These are phyloP conservation scores for Annulohypoxylon stygium DNA, from an alignment of 495 filamentous ascomycete species.

Conservation along the genomic window DNA sequence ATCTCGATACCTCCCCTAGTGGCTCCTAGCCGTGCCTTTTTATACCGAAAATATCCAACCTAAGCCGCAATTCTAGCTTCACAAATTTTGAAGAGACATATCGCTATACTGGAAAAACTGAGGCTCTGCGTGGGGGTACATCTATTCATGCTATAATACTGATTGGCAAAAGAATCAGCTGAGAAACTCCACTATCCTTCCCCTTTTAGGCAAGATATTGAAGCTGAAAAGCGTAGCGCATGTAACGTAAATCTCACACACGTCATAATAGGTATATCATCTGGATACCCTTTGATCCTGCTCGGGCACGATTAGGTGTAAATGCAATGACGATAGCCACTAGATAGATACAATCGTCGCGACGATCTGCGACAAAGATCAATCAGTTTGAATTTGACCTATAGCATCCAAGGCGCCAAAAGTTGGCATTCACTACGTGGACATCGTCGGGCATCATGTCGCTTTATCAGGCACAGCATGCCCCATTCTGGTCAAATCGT, in stretches of 20 bases:
- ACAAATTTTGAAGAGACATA: background rate
- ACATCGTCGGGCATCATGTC: slow-evolving; percentile 31
- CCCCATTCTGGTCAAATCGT: slow-evolving; percentile 18
- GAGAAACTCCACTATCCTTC: slow-evolving; percentile 11
- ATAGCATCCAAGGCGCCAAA: slow-evolving; percentile 14
- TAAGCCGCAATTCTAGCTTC: slow-evolving; percentile 4
- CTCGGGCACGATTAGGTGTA: slow-evolving; percentile 17
- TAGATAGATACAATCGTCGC: background rate
- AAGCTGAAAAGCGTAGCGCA: slow-evolving; percentile 32
- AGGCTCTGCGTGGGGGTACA: slow-evolving; percentile 29
- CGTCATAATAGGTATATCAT: slow-evolving; percentile 3
- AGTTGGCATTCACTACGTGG: slow-evolving; percentile 26
- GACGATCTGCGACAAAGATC: slow-evolving; percentile 1
- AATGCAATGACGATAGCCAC: background rate
- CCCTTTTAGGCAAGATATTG: slow-evolving; percentile 20
- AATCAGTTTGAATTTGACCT: slow-evolving; percentile 1
- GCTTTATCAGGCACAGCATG: slow-evolving; percentile 14
- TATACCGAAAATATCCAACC: slow-evolving; percentile 3
- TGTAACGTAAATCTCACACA: slow-evolving; percentile 22
- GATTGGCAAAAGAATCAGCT: slow-evolving; percentile 25
- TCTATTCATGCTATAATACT: slow-evolving; percentile 20
- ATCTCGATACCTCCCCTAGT: background rate
- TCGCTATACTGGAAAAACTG: background rate
- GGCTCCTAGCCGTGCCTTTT: background rate
- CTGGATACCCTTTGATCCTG: background rate